These are phyloP conservation scores for Pseudogymnoascus sp. DNA, from an alignment of 2,329 filamentous ascomycete species.

Conservation along the genomic window DNA sequence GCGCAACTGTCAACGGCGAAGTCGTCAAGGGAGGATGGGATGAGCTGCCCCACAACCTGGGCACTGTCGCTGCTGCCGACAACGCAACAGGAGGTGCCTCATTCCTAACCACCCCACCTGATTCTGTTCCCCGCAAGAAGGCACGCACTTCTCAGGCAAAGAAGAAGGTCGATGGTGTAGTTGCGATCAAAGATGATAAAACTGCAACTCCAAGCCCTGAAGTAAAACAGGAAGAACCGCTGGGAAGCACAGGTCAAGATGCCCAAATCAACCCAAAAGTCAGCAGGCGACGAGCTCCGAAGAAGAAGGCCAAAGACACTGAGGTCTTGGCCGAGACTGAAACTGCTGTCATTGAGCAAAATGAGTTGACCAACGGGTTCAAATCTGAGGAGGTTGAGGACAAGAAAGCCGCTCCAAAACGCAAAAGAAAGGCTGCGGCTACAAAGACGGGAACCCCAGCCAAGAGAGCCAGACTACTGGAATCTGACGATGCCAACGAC, in stretches of 20 bases:
- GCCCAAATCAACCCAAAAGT: background rate
- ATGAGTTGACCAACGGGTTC: background rate
- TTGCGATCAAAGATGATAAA: background rate
- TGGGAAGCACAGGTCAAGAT: background rate
- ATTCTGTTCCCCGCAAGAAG: background rate
- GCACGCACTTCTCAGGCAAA: background rate
- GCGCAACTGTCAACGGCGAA: constrained; percentile 1
- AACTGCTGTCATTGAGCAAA: background rate
- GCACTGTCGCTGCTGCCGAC: constrained; percentile 25
- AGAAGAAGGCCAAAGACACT: background rate
- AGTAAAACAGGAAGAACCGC: background rate
- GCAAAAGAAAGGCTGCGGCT: background rate
- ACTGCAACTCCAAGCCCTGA: background rate
- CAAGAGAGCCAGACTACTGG: background rate
- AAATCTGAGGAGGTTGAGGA: background rate
- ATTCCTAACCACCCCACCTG: background rate
- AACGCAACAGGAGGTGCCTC: background rate
- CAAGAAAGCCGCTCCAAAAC: background rate
- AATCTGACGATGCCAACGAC: background rate
- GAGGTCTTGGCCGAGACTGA: background rate
- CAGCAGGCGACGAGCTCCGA: background rate
- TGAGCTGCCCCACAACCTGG: constrained; percentile 49
- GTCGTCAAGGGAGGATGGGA: constrained; percentile 26
- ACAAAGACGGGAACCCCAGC: background rate
- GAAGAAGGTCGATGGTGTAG: background rate